Percentiles rank a stretch among this genome's conserved stretches.
phyloP scores from a whole-genome alignment of 345 rosid species.

The Limnanthes douglasii region DNA sequence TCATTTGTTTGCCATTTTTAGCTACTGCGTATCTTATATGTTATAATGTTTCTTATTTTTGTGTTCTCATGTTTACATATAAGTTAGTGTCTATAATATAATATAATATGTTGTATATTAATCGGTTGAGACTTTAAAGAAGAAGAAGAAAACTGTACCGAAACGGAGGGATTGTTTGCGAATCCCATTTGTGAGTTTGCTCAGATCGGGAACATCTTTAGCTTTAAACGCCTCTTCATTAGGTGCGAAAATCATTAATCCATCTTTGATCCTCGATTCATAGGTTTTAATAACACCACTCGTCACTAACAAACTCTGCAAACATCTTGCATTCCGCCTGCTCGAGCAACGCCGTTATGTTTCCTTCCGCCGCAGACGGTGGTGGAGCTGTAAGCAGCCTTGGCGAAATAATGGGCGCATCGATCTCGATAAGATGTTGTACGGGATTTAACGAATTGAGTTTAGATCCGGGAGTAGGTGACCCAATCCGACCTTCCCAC shows the following conservation, averaged over 20 bases:
- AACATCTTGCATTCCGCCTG: slow-evolving; percentile 86
- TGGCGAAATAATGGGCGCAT: slow-evolving; percentile 52
- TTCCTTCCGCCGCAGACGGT: slow-evolving; percentile 37
- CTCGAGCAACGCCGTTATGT: slow-evolving; percentile 63
- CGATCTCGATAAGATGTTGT: slow-evolving; percentile 61
- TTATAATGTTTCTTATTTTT: no score
- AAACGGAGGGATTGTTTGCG: no score
- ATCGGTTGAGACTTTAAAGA: no score
- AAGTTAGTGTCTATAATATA: no score
- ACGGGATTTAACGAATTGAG: slow-evolving; percentile 73
- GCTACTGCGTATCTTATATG: no score
- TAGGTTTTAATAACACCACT: slow-evolving; percentile 80
- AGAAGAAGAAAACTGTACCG: no score
- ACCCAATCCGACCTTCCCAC: slow-evolving; percentile 83
- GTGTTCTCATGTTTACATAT: no score
- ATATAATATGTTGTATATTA: no score
- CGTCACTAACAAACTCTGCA: slow-evolving; percentile 30
- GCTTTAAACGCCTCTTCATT: slow-evolving; percentile 82
- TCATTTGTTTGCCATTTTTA: no score
- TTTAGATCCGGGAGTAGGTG: slow-evolving; percentile 71
- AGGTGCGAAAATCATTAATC: slow-evolving; percentile 81
- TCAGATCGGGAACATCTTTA: slow-evolving; percentile 49
- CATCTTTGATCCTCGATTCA: slow-evolving; percentile 42
- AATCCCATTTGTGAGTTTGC: slow-evolving; percentile 53
- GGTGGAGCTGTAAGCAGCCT: slow-evolving; percentile 50